phyloP scores from a whole-genome alignment of 164 flowering plant species.

The Vitis amurensis region DNA sequence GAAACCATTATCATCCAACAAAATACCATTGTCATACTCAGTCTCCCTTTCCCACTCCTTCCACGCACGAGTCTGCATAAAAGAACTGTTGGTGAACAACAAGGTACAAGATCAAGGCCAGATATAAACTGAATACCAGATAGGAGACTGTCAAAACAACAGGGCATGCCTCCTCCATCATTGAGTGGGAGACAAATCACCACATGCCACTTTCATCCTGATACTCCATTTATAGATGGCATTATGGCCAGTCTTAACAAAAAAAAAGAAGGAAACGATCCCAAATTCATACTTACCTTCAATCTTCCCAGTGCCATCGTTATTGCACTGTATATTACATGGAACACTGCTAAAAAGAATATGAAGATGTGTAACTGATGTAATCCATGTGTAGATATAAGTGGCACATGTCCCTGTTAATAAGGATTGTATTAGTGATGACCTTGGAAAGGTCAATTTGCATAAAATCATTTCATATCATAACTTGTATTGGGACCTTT shows the following conservation, averaged over 20 bases:
- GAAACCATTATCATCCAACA: background rate
- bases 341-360: slow-evolving; percentile 91
- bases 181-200: too few relatives aligned
- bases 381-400: slow-evolving; percentile 66
- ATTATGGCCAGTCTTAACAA: background rate
- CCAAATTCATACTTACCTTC: slow-evolving; percentile 50
- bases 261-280: background rate
- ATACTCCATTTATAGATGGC: background rate
- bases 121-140: too few relatives aligned
- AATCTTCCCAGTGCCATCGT: slow-evolving; percentile 91
- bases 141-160: too few relatives aligned
- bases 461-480: background rate
- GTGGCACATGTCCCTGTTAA: slow-evolving; percentile 63
- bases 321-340: slow-evolving; percentile 70
- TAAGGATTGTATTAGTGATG: background rate
- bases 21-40: slow-evolving; percentile 56
- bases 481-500: background rate
- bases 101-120: background rate
- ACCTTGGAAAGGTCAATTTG: background rate
- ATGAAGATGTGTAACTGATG: slow-evolving; percentile 98
- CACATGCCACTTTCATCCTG: background rate
- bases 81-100: background rate
- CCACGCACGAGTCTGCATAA: slow-evolving; percentile 83
- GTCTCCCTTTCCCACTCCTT: slow-evolving; percentile 83
- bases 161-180: too few relatives aligned